Percentiles rank a stretch among this genome's conserved stretches.
Conservation (phyloP, 108 stramenopile species). For the Schizochytrium sp. region DNA sequence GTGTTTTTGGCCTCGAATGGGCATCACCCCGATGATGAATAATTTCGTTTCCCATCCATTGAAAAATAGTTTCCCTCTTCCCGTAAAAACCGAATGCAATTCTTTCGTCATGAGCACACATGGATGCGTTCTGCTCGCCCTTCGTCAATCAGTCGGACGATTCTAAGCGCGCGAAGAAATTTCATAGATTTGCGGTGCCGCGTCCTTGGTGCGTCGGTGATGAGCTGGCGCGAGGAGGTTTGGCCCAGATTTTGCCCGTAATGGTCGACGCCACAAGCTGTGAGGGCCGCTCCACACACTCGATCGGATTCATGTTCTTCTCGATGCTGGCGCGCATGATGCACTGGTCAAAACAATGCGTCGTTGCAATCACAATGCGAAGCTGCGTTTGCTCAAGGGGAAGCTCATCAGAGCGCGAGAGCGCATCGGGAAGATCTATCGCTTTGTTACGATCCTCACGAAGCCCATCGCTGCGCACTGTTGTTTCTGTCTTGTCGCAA, state of each 20-base stretch:
- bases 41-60: not conserved
- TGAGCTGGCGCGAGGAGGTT: not conserved
- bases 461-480: conserved; percentile 30
- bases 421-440: conserved; percentile 66
- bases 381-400: conserved; percentile 54
- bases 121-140: no score
- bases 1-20: not conserved
- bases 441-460: conserved; percentile 58
- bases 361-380: conserved; percentile 66
- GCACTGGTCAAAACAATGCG: conserved; percentile 68
- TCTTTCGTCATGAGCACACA: no score
- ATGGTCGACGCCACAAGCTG: conserved; percentile 31
- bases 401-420: conserved; percentile 65
- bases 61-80: no score
- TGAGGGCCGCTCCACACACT: conserved; percentile 59
- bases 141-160: no score
- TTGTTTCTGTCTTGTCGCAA: conserved; percentile 33
- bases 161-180: no score
- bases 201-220: not conserved
- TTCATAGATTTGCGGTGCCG: not conserved
- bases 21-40: not conserved
- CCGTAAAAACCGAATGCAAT: no score
- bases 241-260: not conserved
- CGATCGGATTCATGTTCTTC: conserved; percentile 74
- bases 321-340: conserved; percentile 63